Evolutionary conservation across 2,329 filamentous ascomycete genomes (phyloP), one percentile per base, ranked within the genome.

Genomic region (Paracoccidioides brasiliensis): DNA sequence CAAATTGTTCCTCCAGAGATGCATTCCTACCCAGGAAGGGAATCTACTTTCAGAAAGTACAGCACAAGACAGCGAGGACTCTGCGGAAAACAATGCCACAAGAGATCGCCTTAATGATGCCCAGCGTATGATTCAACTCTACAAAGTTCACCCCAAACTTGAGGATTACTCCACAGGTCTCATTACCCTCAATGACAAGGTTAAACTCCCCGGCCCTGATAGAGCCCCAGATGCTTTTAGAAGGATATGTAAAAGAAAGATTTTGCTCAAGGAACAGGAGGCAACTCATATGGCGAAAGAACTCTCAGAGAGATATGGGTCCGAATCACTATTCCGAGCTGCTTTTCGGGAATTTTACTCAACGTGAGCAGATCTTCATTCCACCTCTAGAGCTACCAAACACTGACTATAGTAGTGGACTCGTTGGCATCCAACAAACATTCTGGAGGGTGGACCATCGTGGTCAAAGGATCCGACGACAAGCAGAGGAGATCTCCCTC

Each of bases 271-370:
- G 51, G 63, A 66, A 37, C 57, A 57, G 32, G 55, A 57, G 42
- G 64, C 64, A 9, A 64, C 66, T 45, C 57, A 55, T 35, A 49
- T 63, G 43, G 61, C 66, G 43, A 44, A 55, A 40, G 44, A 55
- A 46, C 58, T 55, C 44, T 54, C 60, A 8, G 54, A 56, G 30
- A 56, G 58, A 35, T 66, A 63, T 50, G 65, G 64, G 5, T 64
- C 61, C 56, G 48, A 60, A 61, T 52, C 57, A 10, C 33, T 59
- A 3, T 63, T 66, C 57, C 60, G 63, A 48, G 57, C 58, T 53
- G 64, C 63, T n/a, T 59, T 66, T 32, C 59, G 61, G 10, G 55
- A 66, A 53, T 66, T 63, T 44, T 66, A 62, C 54, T 60, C 61
- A 56, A 64, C 59, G 65, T 66, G 58, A 56, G 64, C 58, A 49